A percentile compares a stretch with the other conserved stretches of the same genome.
Evolutionary conservation across 2,329 filamentous ascomycete genomes (phyloP).

Genomic region (Colletotrichum sp.): DNA sequence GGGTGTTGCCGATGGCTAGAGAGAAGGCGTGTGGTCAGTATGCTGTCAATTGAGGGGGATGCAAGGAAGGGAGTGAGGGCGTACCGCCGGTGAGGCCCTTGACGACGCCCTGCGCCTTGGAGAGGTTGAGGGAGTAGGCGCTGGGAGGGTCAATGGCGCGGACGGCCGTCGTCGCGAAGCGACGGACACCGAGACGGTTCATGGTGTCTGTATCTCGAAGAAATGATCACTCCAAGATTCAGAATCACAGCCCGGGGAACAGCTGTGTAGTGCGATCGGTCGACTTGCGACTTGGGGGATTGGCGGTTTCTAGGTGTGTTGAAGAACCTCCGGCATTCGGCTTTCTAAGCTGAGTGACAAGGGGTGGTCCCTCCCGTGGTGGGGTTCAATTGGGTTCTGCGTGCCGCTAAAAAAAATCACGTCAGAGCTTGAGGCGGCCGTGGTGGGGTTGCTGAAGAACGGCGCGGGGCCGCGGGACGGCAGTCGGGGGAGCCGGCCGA

Average conservation of each 20-base stretch:
- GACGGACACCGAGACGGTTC: conserved; percentile 72
- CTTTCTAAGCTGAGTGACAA: conserved; percentile 7
- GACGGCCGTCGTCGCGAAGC: conserved; percentile 68
- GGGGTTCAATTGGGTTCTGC: conserved; percentile 17
- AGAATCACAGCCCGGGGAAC: not conserved
- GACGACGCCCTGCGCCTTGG: conserved; percentile 79
- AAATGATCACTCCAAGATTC: not conserved
- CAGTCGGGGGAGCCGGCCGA: not conserved
- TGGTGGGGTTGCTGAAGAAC: not conserved
- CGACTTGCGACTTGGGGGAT: not conserved
- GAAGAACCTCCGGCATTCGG: conserved; percentile 13
- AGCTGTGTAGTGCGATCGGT: not conserved
- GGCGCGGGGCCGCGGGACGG: not conserved
- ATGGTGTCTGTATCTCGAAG: conserved; percentile 47
- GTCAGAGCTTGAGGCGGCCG: conserved; percentile 9
- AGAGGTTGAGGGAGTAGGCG: conserved; percentile 73
- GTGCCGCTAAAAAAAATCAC: conserved; percentile 1
- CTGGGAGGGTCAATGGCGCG: conserved; percentile 49
- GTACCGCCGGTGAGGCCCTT: conserved; percentile 83
- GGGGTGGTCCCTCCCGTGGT: not conserved
- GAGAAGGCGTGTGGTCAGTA: not conserved
- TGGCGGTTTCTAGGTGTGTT: not conserved
- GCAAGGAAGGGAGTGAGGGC: conserved; percentile 18
- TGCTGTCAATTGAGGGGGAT: not conserved
- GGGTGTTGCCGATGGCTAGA: conserved; percentile 94